Percentiles rank a stretch among this genome's conserved stretches.
These are phyloP conservation scores for Saprolegnia diclina DNA, from an alignment of 352 stramenopile genomes.

Conservation along the genomic window DNA sequence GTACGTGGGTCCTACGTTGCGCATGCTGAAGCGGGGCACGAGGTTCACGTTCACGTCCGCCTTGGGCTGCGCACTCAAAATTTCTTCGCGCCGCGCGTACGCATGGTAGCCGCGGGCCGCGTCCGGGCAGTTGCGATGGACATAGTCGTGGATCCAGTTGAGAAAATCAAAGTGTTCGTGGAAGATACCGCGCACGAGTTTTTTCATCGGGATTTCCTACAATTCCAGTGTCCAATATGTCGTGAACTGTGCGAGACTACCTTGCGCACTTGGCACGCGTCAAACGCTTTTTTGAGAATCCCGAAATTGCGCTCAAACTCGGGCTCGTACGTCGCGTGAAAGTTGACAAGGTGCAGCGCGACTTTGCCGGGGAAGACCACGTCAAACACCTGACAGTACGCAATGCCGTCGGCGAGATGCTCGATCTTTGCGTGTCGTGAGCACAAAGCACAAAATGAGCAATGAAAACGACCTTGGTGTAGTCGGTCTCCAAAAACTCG, in stretches of 20 bases:
- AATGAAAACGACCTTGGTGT: slow-evolving; percentile 50
- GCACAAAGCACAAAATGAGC: neutral
- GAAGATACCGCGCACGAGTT: slow-evolving; percentile 62
- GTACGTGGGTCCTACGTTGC: neutral
- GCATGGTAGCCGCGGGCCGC: slow-evolving; percentile 48
- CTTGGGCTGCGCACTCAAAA: slow-evolving; percentile 28
- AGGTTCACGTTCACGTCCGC: slow-evolving; percentile 50
- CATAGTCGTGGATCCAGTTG: slow-evolving; percentile 76
- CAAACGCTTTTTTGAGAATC: slow-evolving; percentile 48
- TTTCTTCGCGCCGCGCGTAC: slow-evolving; percentile 49
- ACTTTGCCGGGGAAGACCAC: slow-evolving; percentile 64
- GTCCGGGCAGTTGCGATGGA: slow-evolving; percentile 62
- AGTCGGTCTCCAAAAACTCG: slow-evolving; percentile 74
- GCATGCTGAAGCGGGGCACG: slow-evolving; percentile 39
- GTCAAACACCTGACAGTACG: slow-evolving; percentile 73
- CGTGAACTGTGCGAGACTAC: slow-evolving; percentile 23
- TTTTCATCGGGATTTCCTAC: slow-evolving; percentile 60
- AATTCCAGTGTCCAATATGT: neutral
- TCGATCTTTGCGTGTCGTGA: slow-evolving; percentile 40
- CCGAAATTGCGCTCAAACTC: slow-evolving; percentile 66
- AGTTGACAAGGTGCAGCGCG: slow-evolving; percentile 50
- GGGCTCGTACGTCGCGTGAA: slow-evolving; percentile 41
- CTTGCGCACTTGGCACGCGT: slow-evolving; percentile 59
- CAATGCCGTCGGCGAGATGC: slow-evolving; percentile 70
- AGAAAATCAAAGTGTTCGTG: slow-evolving; percentile 81